Evolutionary conservation across 176 grass and related monocot species (phyloP), one percentile per base, ranked within the genome.

Genomic region (Carex myosuroides): DNA sequence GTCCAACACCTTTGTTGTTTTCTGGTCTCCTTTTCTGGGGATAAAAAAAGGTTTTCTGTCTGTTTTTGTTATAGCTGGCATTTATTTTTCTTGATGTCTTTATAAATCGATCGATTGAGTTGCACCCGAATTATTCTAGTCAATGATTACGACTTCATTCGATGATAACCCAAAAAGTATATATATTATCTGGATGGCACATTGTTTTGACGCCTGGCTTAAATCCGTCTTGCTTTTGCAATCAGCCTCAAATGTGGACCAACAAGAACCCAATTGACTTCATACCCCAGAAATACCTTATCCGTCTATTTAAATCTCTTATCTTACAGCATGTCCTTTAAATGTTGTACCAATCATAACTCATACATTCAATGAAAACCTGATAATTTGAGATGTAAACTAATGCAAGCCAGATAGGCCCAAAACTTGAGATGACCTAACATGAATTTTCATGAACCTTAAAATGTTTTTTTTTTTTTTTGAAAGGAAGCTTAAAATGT

Each of bases 51-150:
- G 46, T 24, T 54, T 29, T 77, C 73, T 33, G 24, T 26, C 18
- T 70, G 14, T 70, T 54, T 54, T 21, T 74, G 20, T 56, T 56
- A 13, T 77, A 77, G 50, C 73, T 77, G 73, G 73, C 73, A 77
- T 32, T 50, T 50, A 17, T 32, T 55, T 55, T 50, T 50, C 46
- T 50, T 77, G 50, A 77, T 77, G 73, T 56, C 50, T 56, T 77
- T 30, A 29, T 16, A 55, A 44, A 17, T 9, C 3, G 6, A 26
- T 54, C 14, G 39, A 46, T 71, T 77, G 12, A 77, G 56, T 24
- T 56, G 73, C 13, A 22, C n/a, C 48, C 9, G 4, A 54, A 76
- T 22, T 73, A 46, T 73, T 73, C 41, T 53, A 26, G 12, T 24
- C 10, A 17, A 55, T 54, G 72, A 55, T 13, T 50, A 4, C 72